phyloP scores from a whole-genome alignment of 176 grass and related monocot species.

The Avena insularis region DNA sequence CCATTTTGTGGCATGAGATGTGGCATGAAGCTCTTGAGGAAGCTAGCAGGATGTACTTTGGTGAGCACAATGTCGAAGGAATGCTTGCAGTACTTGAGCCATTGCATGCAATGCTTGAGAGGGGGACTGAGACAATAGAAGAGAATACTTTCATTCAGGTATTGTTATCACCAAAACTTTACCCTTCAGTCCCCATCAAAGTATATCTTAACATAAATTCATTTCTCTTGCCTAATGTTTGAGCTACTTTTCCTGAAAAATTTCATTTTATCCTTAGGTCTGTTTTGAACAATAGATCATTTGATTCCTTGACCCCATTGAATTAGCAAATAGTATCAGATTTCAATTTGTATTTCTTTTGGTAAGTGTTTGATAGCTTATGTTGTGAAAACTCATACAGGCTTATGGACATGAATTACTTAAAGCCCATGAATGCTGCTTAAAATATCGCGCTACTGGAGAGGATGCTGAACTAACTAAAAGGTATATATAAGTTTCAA shows the following conservation, averaged over 20 bases:
- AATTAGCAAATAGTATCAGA: slow-evolving; percentile 30
- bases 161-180: slow-evolving; percentile 31
- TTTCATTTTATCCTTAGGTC: slow-evolving; percentile 25
- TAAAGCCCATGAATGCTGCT: slow-evolving; percentile 91
- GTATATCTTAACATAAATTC: slow-evolving; percentile 20
- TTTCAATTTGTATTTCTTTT: neutral
- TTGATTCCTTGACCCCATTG: slow-evolving; percentile 21
- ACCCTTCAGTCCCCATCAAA: neutral
- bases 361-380: slow-evolving; percentile 14
- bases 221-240: slow-evolving; percentile 6
- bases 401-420: slow-evolving; percentile 93
- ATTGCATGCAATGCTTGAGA: slow-evolving; percentile 92
- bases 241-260: slow-evolving; percentile 26
- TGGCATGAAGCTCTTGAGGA: slow-evolving; percentile 99
- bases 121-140: slow-evolving; percentile 75
- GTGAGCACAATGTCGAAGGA: slow-evolving; percentile 92
- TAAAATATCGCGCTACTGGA: slow-evolving; percentile 78
- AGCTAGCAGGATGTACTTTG: slow-evolving; percentile 98
- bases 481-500: slow-evolving; percentile 60
- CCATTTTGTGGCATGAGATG: slow-evolving; percentile 99
- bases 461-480: slow-evolving; percentile 97
- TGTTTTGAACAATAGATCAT: slow-evolving; percentile 38
- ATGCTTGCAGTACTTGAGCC: slow-evolving; percentile 94
- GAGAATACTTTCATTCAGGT: slow-evolving; percentile 97
- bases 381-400: slow-evolving; percentile 44